Percentiles rank a stretch among this genome's conserved stretches.
phyloP scores from a whole-genome alignment of 2,329 filamentous ascomycete species.

The Colletotrichum acutatum region DNA sequence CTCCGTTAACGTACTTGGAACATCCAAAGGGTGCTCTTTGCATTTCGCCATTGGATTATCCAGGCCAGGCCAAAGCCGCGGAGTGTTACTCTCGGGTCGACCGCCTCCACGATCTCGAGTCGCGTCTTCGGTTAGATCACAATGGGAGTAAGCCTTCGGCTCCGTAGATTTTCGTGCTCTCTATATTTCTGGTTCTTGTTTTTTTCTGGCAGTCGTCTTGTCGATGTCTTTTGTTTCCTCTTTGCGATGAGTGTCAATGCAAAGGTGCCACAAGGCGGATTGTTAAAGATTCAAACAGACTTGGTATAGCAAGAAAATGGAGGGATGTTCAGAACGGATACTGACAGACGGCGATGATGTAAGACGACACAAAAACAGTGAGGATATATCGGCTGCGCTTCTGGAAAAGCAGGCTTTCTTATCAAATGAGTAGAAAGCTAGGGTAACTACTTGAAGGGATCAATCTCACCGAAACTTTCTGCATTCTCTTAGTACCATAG shows the following conservation, averaged over 20 bases:
- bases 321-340: neutral
- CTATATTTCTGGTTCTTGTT: neutral
- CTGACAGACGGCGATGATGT: neutral
- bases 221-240: neutral
- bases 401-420: neutral
- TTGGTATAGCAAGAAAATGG: neutral
- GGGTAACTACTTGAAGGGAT: too few species aligned
- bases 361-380: neutral
- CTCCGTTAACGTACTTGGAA: neutral
- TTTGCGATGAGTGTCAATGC: neutral
- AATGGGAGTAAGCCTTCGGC: neutral
- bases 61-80: neutral
- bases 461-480: neutral
- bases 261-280: neutral
- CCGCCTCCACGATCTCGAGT: neutral
- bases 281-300: neutral
- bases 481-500: neutral
- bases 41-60: slow-evolving; percentile 8
- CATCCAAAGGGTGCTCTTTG: slow-evolving; percentile 5
- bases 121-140: neutral
- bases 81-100: neutral
- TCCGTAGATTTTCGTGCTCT: neutral
- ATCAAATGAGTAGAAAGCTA: neutral
- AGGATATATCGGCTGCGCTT: neutral
- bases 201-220: neutral